Evolutionary conservation across 345 rosid species (phyloP), one percentile per base, ranked within the genome.

Genomic region (Pistacia integerrima): DNA sequence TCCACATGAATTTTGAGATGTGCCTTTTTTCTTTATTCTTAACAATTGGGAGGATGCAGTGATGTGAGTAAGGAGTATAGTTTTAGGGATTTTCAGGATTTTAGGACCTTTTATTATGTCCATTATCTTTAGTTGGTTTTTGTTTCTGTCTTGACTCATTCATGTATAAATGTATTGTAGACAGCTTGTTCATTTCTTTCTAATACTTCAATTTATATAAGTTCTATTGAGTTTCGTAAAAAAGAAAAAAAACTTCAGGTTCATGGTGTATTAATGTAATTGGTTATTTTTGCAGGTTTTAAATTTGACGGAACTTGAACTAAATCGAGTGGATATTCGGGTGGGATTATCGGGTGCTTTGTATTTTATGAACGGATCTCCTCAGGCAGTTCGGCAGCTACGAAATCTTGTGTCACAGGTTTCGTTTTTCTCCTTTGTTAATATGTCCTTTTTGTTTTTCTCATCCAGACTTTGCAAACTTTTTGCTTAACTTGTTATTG

Each of bases 321-420:
- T 96, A 65, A 92, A 91, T 82, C 90, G 97, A 64, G 97, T 93
- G 78, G 98, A 96, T 83, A 89, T 93, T 80, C 87, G 93, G 84
- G 99, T 96, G 76, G 99, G 99, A 68, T 85, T 93, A 78, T 92
- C 99, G 30, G 98, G 97, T 80, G 89, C 94, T 70, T 80, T 93
- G 62, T 92, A 93, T 76, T 96, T 87, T 83, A 93, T 93, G 98
- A 94, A 96, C 86, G 98, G 97, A 65, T 96, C 99, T 82, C 91
- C 98, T 68, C 99, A 93, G 87, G 97, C 98, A 77, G 94, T 93
- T 25, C 87, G 98, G 77, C 98, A 95, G 88, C 79, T 95, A 84
- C 92, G 92, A 25, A 90, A 86, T 87, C 96, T 95, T 76, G 94
- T 91, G 78, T 95, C 99, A 54, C 98, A 95, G 97, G 99, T 95